Evolutionary conservation across 2,329 filamentous ascomycete genomes (phyloP).

Genomic region (Dactylellina sp.): DNA sequence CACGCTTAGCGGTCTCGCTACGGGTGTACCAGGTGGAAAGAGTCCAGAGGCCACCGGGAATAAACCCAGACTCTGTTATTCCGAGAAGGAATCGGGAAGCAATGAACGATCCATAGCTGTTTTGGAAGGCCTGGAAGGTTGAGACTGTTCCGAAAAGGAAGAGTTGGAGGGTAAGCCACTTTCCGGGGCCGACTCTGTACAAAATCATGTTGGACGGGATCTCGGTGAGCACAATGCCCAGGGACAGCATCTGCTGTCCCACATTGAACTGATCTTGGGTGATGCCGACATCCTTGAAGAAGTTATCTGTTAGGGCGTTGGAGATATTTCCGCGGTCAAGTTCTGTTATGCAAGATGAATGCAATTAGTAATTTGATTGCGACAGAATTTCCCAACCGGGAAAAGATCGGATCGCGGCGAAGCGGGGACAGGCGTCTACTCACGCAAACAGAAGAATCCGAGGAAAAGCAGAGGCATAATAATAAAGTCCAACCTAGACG

Average conservation of each 20-base stretch:
- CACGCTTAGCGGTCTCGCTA: constrained; percentile 68
- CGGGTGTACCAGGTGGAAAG: constrained; percentile 71
- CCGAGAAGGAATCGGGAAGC: constrained; percentile 69
- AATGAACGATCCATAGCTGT: constrained; percentile 67
- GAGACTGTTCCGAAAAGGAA: constrained; percentile 69
- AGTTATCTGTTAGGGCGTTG: constrained; percentile 69
- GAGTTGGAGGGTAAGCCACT: constrained; percentile 69
- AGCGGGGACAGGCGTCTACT: constrained; percentile 30
- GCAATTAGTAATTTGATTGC: constrained; percentile 2
- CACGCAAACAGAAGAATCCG: constrained; percentile 67
- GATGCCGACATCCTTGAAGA: constrained; percentile 68
- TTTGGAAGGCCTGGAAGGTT: constrained; percentile 70
- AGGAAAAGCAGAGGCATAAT: constrained; percentile 68
- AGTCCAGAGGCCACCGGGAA: constrained; percentile 68
- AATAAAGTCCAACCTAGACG: constrained; percentile 66
- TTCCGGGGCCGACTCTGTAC: constrained; percentile 68
- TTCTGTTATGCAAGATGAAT: constrained; percentile 61
- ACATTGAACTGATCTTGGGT: constrained; percentile 70
- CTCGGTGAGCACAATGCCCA: constrained; percentile 67
- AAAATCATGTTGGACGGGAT: constrained; percentile 70
- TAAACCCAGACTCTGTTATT: constrained; percentile 70
- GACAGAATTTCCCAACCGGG: not conserved
- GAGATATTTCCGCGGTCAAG: constrained; percentile 65
- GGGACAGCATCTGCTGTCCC: constrained; percentile 68
- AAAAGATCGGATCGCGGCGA: not conserved